These are phyloP conservation scores for Recurvomyces mirabilis DNA, from an alignment of 495 filamentous ascomycete species.

Conservation along the genomic window DNA sequence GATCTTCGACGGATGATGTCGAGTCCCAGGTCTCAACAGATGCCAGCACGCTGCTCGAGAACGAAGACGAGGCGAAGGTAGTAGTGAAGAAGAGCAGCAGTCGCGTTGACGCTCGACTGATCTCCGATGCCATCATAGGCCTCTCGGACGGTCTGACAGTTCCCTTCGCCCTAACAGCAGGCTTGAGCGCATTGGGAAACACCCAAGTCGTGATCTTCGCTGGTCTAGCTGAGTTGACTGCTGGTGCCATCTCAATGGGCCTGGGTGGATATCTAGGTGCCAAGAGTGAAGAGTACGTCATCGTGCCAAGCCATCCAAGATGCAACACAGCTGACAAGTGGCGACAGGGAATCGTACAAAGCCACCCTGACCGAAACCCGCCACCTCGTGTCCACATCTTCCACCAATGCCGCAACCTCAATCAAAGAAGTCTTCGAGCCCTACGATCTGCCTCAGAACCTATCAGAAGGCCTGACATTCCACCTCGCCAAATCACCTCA, in stretches of 20 bases:
- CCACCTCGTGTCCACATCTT: background rate
- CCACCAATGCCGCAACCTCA: constrained; percentile 6
- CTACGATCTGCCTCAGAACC: constrained; percentile 4
- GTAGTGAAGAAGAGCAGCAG: background rate
- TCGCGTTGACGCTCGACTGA: constrained; percentile 5
- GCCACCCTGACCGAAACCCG: constrained; percentile 7
- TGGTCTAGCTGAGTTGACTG: constrained; percentile 39
- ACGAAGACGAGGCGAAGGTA: background rate
- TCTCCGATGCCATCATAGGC: constrained; percentile 29
- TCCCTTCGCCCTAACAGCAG: constrained; percentile 48
- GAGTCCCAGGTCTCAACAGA: constrained; percentile 7
- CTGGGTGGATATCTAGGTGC: constrained; percentile 46
- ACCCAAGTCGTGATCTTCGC: constrained; percentile 5
- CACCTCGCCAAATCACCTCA: constrained; percentile 10
- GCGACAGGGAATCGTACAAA: constrained; percentile 5
- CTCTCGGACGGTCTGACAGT: constrained; percentile 50
- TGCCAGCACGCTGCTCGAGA: constrained; percentile 4
- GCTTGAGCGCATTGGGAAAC: constrained; percentile 19
- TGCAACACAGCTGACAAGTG: background rate
- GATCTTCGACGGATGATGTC: constrained; percentile 5
- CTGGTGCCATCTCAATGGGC: constrained; percentile 49
- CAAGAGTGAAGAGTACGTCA: constrained; percentile 10
- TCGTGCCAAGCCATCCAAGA: background rate
- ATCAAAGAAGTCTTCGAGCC: constrained; percentile 12
- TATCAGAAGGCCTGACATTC: constrained; percentile 7